phyloP scores from a whole-genome alignment of 2,329 filamentous ascomycete species.

The Fusarium verrucosum region DNA sequence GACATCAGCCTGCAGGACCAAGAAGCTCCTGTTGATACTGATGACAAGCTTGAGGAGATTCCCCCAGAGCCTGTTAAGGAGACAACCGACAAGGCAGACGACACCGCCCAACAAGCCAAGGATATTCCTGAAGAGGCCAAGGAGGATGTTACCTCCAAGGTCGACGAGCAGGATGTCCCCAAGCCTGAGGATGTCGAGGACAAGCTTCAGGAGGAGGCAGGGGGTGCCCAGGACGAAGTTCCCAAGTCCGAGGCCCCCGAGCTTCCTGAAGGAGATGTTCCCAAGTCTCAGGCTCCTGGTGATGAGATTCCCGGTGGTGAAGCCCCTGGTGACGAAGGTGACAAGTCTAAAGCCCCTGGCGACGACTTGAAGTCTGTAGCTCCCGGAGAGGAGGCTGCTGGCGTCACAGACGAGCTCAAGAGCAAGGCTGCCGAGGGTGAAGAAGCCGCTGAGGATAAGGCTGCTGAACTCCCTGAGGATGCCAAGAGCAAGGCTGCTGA shows the following conservation, averaged over 20 bases:
- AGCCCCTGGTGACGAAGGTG: constrained; percentile 9
- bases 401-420: constrained; percentile 4
- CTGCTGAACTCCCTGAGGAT: too few species aligned
- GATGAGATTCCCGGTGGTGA: constrained; percentile 4
- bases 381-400: constrained; percentile 38
- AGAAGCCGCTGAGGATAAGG: constrained; percentile 1
- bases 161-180: constrained; percentile 27
- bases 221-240: constrained; percentile 39
- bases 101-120: constrained; percentile 28
- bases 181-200: constrained; percentile 24
- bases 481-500: constrained; percentile 5
- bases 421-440: constrained; percentile 15
- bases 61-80: constrained; percentile 31
- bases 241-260: constrained; percentile 22
- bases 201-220: constrained; percentile 25
- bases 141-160: constrained; percentile 26
- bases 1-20: constrained; percentile 34
- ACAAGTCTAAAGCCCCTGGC: constrained; percentile 31
- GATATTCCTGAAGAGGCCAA: constrained; percentile 28
- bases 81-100: constrained; percentile 22
- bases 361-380: constrained; percentile 56
- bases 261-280: constrained; percentile 30
- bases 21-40: constrained; percentile 29
- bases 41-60: constrained; percentile 28
- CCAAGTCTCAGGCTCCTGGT: constrained; percentile 20